These are phyloP conservation scores for Rubia yunnanensis DNA, from an alignment of 257 asterid species.

Conservation along the genomic window DNA sequence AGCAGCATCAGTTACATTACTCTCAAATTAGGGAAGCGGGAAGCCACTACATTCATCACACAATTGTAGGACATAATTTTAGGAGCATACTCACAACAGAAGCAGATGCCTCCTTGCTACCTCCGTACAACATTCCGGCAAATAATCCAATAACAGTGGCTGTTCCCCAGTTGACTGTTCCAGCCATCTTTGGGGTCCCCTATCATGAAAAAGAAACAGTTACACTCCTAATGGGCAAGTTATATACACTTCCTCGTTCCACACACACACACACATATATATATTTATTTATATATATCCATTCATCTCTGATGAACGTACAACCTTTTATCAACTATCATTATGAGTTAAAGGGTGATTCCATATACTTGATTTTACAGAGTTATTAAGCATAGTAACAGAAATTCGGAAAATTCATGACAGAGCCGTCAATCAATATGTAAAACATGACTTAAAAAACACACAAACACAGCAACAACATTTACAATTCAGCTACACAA, in stretches of 20 bases:
- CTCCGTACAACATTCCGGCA: conserved; percentile 92
- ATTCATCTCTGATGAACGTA: neutral
- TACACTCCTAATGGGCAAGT: neutral
- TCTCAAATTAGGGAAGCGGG: neutral
- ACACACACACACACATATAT: neutral
- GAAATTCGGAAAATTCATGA: neutral
- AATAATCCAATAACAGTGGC: conserved; percentile 79
- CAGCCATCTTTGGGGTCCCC: conserved; percentile 50
- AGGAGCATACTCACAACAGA: conserved; percentile 66
- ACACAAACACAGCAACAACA: neutral
- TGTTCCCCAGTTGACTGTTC: conserved; percentile 85
- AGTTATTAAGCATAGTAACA: neutral
- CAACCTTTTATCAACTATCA: neutral
- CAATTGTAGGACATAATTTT: neutral
- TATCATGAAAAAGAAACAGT: conserved; percentile 12
- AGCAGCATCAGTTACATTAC: neutral
- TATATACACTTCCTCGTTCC: neutral
- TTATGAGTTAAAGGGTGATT: too few species aligned
- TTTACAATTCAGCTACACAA: neutral
- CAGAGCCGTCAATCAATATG: neutral
- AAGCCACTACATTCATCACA: neutral
- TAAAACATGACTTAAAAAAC: neutral
- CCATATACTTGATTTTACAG: neutral
- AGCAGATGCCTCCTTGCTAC: conserved; percentile 97
- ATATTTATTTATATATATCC: neutral